Evolutionary conservation across 495 filamentous ascomycete genomes (phyloP), one percentile per base, ranked within the genome.

Genomic region (Penicillium waksmanii): DNA sequence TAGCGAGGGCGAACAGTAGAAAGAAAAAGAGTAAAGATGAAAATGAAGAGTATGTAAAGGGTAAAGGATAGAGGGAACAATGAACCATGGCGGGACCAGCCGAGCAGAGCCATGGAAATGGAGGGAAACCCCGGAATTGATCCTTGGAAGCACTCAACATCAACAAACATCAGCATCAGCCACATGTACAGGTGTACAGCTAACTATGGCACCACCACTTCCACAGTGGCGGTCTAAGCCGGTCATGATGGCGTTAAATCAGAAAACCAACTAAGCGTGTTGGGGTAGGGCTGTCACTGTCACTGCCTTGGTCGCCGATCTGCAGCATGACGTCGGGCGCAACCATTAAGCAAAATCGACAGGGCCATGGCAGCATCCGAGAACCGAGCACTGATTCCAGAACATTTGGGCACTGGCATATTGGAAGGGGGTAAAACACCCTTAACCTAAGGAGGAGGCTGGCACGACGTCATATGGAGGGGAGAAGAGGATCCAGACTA

Each of bases 281-380:
- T 44, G 15, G 15, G 19, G 52, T 53, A 62, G 60, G 59, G 63
- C 59, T 62, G 34, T 34, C 47, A 42, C 59, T 62, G 34, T 34
- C 47, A 42, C 56, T 59, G 15, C 53, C 64, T 47, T 60, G 60
- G 36, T 53, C 46, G n/a, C 21, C 60, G 5, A 11, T 21, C 51
- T 66, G 65, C 65, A 60, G 38, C 43, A 68, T 68, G 65, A 68
- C 65, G 65, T 68, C 56, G 59, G 42, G 17, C 36, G 5, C 5
- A 19, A n/a, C 1, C 42, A 44, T 4, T 18, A 17, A 44, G n/a
- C 42, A 19, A 19, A 44, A n/a, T 38, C 21, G 51, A 53, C 51
- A 53, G 51, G 34, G 15, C 17, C 17, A 40, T 27, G 23, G 9
- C 18, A 38, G 36, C 15, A 4, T 12, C 12, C 36, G 36, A 12